phyloP scores from a whole-genome alignment of 2,329 filamentous ascomycete species.

The Clathrospora elynae region DNA sequence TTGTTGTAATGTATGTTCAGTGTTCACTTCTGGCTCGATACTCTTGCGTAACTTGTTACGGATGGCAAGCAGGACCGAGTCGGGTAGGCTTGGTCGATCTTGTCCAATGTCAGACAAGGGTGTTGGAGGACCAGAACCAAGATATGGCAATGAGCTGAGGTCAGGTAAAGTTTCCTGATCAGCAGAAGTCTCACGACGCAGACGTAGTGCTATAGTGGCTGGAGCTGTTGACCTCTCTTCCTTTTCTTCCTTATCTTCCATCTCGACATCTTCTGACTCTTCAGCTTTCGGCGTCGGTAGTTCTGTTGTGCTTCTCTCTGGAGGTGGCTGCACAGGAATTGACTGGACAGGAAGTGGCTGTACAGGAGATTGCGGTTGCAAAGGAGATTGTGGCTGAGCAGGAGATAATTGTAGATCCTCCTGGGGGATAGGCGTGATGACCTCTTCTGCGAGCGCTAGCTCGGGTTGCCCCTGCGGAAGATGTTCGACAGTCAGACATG shows the following conservation, averaged over 20 bases:
- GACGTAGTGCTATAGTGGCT: slow-evolving; percentile 39
- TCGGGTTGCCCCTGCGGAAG: slow-evolving; percentile 26
- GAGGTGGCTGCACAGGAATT: slow-evolving; percentile 15
- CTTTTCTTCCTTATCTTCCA: slow-evolving; percentile 28
- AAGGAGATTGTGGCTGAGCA: slow-evolving; percentile 5
- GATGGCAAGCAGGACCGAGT: slow-evolving; percentile 45
- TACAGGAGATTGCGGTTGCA: slow-evolving; percentile 1
- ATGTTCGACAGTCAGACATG: slow-evolving; percentile 45
- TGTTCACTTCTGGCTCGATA: slow-evolving; percentile 36
- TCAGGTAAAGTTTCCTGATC: slow-evolving; percentile 50
- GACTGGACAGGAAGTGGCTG: slow-evolving; percentile 6
- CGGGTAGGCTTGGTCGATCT: slow-evolving; percentile 46
- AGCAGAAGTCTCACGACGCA: slow-evolving; percentile 36
- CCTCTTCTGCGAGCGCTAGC: slow-evolving; percentile 22
- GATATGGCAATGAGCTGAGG: slow-evolving; percentile 52
- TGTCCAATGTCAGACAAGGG: slow-evolving; percentile 52
- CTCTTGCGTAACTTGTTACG: slow-evolving; percentile 41
- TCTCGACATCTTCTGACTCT: slow-evolving; percentile 40
- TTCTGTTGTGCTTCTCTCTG: slow-evolving; percentile 29
- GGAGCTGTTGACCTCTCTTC: slow-evolving; percentile 36
- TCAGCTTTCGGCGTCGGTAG: slow-evolving; percentile 45
- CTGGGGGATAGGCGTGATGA: slow-evolving; percentile 21
- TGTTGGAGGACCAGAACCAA: slow-evolving; percentile 51
- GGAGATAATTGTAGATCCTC: slow-evolving; percentile 15
- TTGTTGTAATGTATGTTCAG: slow-evolving; percentile 37